Base-by-base conservation (phyloP, 75 land plant genomes). In the Chamaecyparis obtusa region DNA sequence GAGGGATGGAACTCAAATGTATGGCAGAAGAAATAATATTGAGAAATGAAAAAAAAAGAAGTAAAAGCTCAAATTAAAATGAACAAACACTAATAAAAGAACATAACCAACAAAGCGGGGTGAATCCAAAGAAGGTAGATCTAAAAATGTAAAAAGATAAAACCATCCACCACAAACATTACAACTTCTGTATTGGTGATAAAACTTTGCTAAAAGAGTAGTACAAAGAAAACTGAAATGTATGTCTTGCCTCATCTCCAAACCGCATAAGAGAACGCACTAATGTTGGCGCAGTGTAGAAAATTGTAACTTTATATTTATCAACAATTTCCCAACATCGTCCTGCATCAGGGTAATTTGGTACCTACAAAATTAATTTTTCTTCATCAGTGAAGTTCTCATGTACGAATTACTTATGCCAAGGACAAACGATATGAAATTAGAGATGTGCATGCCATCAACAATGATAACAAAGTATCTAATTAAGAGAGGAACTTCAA, bases 301-400 rank as follows among this genome's bases (percentile, higher is more conserved):
- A 98, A 77, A 94, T 94, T 27, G 96, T 90, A 81, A 98, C 97
- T 76, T 96, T 92, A 86, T 92, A 95, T 85, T 98, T 98, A 86
- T 98, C 99, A 86, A 98, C 99, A 87, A 98, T 98, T 85, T 96
- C 97, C 99, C 99, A 98, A 56, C 97, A 95, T n/a, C 99, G 99
- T 43, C 99, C 99, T 83, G 96, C 54, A 90, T 96, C 95, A 46
- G 99, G 99, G 88, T 95, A 94, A 86, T 90, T 98, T 83, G 99
- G 99, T 76, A 92, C 96, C 99, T 98, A 88, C 85, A 91, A 27
- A 27, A 36, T 81, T 51, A 33, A n/a, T 21, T 24, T 9, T 78
- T 5, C 24, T 33, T 84, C 24, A 17, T 49, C 35, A 84, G 36
- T 19, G 27, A 36, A 85, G 41, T 35, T 24, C 55, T 19, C 49